Conservation (phyloP, 768 basidiomycete species). For the Suillus brevipes region DNA sequence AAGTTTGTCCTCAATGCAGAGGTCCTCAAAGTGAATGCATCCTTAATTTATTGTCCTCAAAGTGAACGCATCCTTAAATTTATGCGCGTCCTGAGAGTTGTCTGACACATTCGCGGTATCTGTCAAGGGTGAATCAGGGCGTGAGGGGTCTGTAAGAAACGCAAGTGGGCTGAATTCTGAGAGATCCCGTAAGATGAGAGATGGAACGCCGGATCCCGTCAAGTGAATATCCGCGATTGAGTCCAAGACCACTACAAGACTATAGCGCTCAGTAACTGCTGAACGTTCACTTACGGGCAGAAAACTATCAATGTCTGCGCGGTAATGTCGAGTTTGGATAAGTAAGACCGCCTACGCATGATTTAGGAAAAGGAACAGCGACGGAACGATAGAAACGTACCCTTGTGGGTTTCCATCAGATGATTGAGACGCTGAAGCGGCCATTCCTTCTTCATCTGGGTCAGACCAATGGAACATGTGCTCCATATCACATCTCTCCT, state of each 20-base stretch:
- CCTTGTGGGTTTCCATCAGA: slow-evolving; percentile 79
- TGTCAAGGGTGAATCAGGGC: no score
- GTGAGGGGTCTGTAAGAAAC: no score
- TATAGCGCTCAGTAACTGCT: neutral
- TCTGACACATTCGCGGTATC: no score
- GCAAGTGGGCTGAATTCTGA: slow-evolving; percentile 71
- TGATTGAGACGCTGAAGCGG: slow-evolving; percentile 58
- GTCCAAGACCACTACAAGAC: slow-evolving; percentile 59
- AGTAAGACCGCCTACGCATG: slow-evolving; percentile 61
- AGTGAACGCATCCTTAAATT: no score
- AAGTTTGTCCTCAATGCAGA: no score
- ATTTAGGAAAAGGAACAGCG: neutral
- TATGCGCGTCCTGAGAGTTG: no score
- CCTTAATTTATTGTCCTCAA: no score
- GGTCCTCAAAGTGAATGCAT: no score
- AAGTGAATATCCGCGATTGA: slow-evolving; percentile 70
- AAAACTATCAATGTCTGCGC: slow-evolving; percentile 82
- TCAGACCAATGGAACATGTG: slow-evolving; percentile 51
- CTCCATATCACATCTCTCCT: slow-evolving; percentile 79
- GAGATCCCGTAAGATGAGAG: slow-evolving; percentile 78
- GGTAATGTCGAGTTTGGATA: slow-evolving; percentile 83
- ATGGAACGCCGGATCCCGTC: slow-evolving; percentile 57
- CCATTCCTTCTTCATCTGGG: slow-evolving; percentile 59
- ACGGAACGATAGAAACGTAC: slow-evolving; percentile 31
- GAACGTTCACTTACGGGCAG: slow-evolving; percentile 52